Evolutionary conservation across 768 basidiomycete genomes (phyloP).

Genomic region (Termitomyces titanicus): DNA sequence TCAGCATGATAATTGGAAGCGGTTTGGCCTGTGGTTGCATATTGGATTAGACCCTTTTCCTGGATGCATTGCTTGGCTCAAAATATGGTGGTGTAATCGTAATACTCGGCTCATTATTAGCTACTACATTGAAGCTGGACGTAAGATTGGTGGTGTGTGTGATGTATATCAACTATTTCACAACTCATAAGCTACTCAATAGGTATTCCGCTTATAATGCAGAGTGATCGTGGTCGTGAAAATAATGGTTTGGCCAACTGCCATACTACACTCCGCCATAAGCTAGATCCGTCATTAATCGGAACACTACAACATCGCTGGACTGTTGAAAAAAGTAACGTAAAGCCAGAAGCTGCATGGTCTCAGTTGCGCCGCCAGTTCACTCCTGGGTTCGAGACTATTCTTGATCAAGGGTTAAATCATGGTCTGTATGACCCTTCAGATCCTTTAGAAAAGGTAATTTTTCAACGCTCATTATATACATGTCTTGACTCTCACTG

Average conservation of each 20-base stretch:
- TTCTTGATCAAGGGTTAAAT: slow-evolving; percentile 27
- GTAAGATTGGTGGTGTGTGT: neutral
- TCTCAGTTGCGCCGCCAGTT: slow-evolving; percentile 27
- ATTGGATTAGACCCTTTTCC: slow-evolving; percentile 20
- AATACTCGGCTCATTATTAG: slow-evolving; percentile 14
- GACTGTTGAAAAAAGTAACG: slow-evolving; percentile 29
- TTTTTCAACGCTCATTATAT: slow-evolving; percentile 1
- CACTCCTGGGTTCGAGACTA: slow-evolving; percentile 33
- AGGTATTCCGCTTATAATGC: slow-evolving; percentile 30
- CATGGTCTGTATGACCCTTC: slow-evolving; percentile 25
- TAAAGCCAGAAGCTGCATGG: slow-evolving; percentile 38
- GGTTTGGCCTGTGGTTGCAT: slow-evolving; percentile 30
- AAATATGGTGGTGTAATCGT: slow-evolving; percentile 31
- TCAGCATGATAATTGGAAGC: slow-evolving; percentile 46
- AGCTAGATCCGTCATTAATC: slow-evolving; percentile 25
- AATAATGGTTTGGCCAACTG: slow-evolving; percentile 35
- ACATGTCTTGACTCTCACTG: neutral
- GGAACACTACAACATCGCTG: slow-evolving; percentile 35
- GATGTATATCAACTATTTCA: neutral
- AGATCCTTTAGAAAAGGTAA: slow-evolving; percentile 15
- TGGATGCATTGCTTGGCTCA: slow-evolving; percentile 25
- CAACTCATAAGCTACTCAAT: neutral
- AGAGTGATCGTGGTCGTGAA: slow-evolving; percentile 32
- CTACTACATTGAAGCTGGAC: neutral
- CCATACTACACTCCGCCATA: slow-evolving; percentile 30